These are phyloP conservation scores for Paratinospora sagittata DNA, from an alignment of 164 flowering plant species.

Conservation along the genomic window DNA sequence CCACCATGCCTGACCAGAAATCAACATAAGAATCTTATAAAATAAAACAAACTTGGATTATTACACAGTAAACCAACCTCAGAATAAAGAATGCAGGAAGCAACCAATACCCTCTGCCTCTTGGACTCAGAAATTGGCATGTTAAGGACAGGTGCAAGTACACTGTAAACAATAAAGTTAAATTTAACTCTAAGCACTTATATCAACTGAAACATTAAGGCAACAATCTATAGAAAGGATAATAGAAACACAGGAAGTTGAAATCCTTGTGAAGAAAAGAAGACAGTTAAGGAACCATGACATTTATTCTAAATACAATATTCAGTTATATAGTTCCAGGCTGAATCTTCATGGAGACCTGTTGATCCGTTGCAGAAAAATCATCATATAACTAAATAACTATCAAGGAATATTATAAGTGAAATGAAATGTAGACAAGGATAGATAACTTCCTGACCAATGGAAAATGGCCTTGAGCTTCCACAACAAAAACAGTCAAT, in stretches of 20 bases:
- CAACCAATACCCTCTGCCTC: conserved; percentile 97
- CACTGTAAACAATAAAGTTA: conserved; percentile 50
- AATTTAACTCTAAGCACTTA: conserved; percentile 12
- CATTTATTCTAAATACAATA: background rate
- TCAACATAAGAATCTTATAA: no score
- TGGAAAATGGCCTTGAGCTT: no score
- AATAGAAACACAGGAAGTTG: background rate
- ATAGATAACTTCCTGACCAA: no score
- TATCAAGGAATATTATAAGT: background rate
- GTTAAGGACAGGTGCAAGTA: conserved; percentile 90
- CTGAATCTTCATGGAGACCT: background rate
- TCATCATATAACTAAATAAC: background rate
- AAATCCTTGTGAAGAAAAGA: background rate
- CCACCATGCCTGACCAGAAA: no score
- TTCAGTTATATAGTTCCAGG: background rate
- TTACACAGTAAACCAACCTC: conserved; percentile 56
- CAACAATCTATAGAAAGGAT: background rate
- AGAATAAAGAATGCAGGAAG: conserved; percentile 88
- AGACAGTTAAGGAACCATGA: background rate
- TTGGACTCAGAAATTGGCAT: conserved; percentile 95
- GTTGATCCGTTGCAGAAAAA: background rate
- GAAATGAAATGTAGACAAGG: no score
- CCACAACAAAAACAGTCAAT: background rate
- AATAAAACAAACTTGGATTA: background rate
- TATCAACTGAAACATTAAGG: conserved; percentile 2